Conservation (phyloP, 2,329 filamentous ascomycete genomes). For the Curvularia sp. region DNA sequence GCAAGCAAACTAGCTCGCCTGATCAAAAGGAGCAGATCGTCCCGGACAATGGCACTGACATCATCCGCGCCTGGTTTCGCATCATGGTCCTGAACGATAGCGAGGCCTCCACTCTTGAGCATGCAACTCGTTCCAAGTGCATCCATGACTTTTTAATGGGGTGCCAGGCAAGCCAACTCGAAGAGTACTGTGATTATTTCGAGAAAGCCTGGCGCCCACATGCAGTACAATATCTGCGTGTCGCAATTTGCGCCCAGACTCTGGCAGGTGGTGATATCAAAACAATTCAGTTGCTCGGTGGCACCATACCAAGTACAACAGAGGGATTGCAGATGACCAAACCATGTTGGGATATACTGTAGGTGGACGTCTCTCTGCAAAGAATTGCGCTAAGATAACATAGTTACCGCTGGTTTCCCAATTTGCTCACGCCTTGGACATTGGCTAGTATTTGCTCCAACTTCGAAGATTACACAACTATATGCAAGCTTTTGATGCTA, state of each 20-base stretch:
- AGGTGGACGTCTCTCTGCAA: neutral
- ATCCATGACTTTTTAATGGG: slow-evolving; percentile 35
- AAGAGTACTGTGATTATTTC: slow-evolving; percentile 42
- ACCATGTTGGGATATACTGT: slow-evolving; percentile 44
- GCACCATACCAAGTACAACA: slow-evolving; percentile 34
- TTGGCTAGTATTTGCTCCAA: slow-evolving; percentile 41
- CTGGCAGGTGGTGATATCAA: slow-evolving; percentile 38
- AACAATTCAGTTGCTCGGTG: slow-evolving; percentile 34
- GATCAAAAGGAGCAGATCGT: neutral
- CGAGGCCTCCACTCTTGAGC: slow-evolving; percentile 32
- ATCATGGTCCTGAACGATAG: slow-evolving; percentile 45
- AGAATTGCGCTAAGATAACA: neutral
- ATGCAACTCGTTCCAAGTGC: slow-evolving; percentile 32
- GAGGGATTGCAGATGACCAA: slow-evolving; percentile 38
- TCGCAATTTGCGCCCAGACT: slow-evolving; percentile 38
- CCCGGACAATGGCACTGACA: slow-evolving; percentile 31
- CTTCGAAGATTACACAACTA: slow-evolving; percentile 39
- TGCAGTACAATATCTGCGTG: slow-evolving; percentile 38
- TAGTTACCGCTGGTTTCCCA: slow-evolving; percentile 42
- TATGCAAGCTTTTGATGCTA: slow-evolving; percentile 41
- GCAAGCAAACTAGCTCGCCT: slow-evolving; percentile 5
- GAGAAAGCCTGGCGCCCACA: slow-evolving; percentile 42
- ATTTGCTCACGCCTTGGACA: slow-evolving; percentile 34
- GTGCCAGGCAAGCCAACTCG: slow-evolving; percentile 37
- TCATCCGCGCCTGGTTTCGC: slow-evolving; percentile 39